Conservation (phyloP, 768 basidiomycete species). For the Boletus huronensis region DNA sequence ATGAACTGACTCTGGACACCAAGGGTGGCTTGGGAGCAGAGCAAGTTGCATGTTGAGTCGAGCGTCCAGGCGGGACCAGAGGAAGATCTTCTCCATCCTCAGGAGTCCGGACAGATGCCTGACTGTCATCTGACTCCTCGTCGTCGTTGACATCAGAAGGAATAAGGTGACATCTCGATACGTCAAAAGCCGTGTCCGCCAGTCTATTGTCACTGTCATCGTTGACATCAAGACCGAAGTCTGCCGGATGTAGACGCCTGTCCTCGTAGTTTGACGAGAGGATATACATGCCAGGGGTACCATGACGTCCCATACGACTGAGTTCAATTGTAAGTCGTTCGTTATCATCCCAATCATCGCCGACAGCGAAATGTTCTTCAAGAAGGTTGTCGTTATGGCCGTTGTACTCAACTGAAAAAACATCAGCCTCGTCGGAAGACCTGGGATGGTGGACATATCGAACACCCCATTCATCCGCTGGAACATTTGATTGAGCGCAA, state of each 20-base stretch:
- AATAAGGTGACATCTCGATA: conserved; percentile 15
- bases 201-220: conserved; percentile 4
- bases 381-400: conserved; percentile 26
- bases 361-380: conserved; percentile 20
- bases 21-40: conserved; percentile 1
- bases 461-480: conserved; percentile 32
- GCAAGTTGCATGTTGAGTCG: neutral
- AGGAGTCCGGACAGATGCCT: conserved; percentile 25
- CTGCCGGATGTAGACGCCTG: conserved; percentile 6
- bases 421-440: conserved; percentile 12
- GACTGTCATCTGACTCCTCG: conserved; percentile 29
- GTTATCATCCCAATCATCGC: conserved; percentile 24
- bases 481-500: conserved; percentile 7
- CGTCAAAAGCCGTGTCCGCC: conserved; percentile 19
- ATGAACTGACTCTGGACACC: conserved; percentile 25
- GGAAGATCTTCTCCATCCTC: conserved; percentile 22
- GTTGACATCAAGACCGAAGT: conserved; percentile 4
- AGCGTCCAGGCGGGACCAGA: neutral
- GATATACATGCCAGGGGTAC: neutral
- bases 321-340: conserved; percentile 22
- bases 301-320: neutral
- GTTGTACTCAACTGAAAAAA: conserved; percentile 24
- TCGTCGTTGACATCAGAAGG: conserved; percentile 29
- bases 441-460: conserved; percentile 10
- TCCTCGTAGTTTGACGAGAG: conserved; percentile 1